Percentiles rank a stretch among this genome's conserved stretches.
phyloP scores from a whole-genome alignment of 306 rosid genomes.

The Begonia masoniana region DNA sequence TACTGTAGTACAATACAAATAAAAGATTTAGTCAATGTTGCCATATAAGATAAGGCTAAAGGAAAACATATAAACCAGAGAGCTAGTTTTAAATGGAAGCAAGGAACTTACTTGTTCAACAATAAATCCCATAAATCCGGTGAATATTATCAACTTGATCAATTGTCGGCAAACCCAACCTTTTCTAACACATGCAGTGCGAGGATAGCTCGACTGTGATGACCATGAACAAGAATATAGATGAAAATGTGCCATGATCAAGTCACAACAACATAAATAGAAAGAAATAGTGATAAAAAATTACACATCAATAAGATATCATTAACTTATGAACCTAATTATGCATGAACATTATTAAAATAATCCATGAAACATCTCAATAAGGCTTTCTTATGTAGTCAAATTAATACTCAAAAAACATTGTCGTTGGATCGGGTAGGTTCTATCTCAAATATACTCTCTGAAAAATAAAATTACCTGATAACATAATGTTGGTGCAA shows the following conservation, averaged over 20 bases:
- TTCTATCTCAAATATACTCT: no score
- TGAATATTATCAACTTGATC: constrained; percentile 74
- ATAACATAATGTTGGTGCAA: constrained; percentile 94
- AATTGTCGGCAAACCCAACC: constrained; percentile 85
- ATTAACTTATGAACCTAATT: no score
- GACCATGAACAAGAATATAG: neutral
- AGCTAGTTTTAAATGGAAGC: constrained; percentile 5
- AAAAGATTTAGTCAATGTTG: constrained; percentile 16
- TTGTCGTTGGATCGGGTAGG: no score
- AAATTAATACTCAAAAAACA: no score
- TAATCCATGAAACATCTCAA: no score
- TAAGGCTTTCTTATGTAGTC: no score
- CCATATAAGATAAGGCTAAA: neutral
- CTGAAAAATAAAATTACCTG: constrained; percentile 40
- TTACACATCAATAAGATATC: no score
- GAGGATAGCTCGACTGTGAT: constrained; percentile 79
- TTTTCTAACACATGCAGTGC: constrained; percentile 59
- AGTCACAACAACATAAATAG: no score
- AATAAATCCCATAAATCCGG: constrained; percentile 96
- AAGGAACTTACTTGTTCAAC: constrained; percentile 66
- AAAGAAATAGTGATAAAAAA: no score
- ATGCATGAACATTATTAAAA: no score
- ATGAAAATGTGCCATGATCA: no score
- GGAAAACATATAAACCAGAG: neutral
- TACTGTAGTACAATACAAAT: constrained; percentile 40